Evolutionary conservation across 306 rosid genomes (phyloP).

Genomic region (Phaseolus lunatus): DNA sequence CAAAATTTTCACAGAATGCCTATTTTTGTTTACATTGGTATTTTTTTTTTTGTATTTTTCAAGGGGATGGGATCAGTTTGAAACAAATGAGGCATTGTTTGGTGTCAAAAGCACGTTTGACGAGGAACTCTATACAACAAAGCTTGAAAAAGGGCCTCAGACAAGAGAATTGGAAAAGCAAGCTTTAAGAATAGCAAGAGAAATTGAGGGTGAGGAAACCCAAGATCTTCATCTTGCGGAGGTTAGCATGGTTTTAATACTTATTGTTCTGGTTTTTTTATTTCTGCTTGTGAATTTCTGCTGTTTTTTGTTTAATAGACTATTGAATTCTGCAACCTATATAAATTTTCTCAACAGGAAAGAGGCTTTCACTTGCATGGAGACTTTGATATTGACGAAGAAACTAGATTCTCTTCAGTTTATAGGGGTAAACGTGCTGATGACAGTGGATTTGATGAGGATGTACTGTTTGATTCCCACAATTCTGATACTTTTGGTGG

Average conservation of each 20-base stretch:
- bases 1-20: constrained; percentile 7
- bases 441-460: constrained; percentile 77
- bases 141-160: constrained; percentile 88
- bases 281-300: constrained; percentile 10
- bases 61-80: constrained; percentile 96
- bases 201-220: constrained; percentile 97
- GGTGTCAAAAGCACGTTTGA: constrained; percentile 95
- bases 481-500: constrained; percentile 80
- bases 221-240: constrained; percentile 92
- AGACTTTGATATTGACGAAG: constrained; percentile 85
- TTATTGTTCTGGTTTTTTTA: constrained; percentile 10
- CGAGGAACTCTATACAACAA: constrained; percentile 92
- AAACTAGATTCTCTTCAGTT: constrained; percentile 93
- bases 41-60: constrained; percentile 13
- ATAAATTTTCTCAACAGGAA: constrained; percentile 67
- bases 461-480: constrained; percentile 59
- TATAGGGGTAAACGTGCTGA: constrained; percentile 71
- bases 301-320: background rate
- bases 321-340: constrained; percentile 28
- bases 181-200: constrained; percentile 86
- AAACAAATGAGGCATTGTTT: constrained; percentile 80
- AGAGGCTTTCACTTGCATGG: constrained; percentile 68
- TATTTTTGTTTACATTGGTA: constrained; percentile 29
- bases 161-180: constrained; percentile 75
- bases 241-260: constrained; percentile 60